A percentile compares a stretch with the other conserved stretches of the same genome.
Evolutionary conservation across 202 grass and related monocot genomes (phyloP).

Genomic region (Schoenoplectus triqueter): DNA sequence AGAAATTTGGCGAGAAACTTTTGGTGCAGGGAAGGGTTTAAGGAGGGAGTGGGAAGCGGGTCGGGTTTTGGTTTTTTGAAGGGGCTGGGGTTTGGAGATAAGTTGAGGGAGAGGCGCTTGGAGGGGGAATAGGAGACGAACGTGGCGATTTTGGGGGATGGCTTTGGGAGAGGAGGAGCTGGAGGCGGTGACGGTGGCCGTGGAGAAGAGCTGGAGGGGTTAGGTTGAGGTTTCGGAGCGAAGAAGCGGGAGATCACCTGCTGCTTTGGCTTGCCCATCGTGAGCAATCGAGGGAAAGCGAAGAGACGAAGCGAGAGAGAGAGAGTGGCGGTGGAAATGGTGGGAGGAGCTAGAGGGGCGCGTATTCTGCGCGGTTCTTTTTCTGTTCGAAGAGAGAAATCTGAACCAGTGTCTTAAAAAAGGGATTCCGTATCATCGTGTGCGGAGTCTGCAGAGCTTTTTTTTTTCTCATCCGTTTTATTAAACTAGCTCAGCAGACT

Average conservation of each 20-base stretch:
- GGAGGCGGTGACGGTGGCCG: conserved; percentile 4
- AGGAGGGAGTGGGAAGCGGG: conserved; percentile 19
- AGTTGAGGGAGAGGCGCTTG: conserved; percentile 65
- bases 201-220: not conserved
- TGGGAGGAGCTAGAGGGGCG: not conserved
- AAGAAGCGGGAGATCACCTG: conserved; percentile 87
- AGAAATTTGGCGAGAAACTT: conserved; percentile 66
- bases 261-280: conserved; percentile 92
- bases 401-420: no score
- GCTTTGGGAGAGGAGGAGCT: conserved; percentile 32
- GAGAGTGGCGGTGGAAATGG: not conserved
- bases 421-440: no score
- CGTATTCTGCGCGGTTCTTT: no score
- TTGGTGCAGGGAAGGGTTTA: conserved; percentile 41
- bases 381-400: no score
- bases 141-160: conserved; percentile 43
- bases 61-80: conserved; percentile 48
- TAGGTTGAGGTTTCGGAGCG: conserved; percentile 53
- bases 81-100: conserved; percentile 52
- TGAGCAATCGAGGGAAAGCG: not conserved
- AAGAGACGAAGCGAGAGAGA: not conserved
- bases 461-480: no score
- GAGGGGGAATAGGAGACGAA: conserved; percentile 65
- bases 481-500: no score
- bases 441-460: no score